Conservation (phyloP, 2,329 filamentous ascomycete species). For the Penicillium italicum region DNA sequence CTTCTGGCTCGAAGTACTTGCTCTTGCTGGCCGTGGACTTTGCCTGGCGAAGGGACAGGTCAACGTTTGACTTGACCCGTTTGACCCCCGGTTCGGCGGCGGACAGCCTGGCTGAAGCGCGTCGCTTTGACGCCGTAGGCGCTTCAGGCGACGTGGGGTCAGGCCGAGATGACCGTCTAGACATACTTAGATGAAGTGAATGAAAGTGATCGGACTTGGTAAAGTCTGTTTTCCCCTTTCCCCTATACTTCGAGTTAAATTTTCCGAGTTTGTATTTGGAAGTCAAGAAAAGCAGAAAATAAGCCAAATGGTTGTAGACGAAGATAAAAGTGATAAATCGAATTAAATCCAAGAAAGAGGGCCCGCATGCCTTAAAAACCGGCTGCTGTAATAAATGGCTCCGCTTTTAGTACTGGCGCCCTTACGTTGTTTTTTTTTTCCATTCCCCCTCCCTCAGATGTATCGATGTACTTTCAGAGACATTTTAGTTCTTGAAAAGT, state of each 20-base stretch:
- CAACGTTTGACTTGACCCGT: conserved; percentile 30
- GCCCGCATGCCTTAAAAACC: conserved; percentile 9
- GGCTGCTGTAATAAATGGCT: conserved; percentile 3
- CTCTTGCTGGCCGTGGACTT: conserved; percentile 48
- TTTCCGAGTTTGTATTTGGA: neutral
- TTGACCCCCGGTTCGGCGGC: conserved; percentile 29
- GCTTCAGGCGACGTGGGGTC: conserved; percentile 31
- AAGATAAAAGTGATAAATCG: neutral
- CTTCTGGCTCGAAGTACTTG: conserved; percentile 49
- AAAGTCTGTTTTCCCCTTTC: neutral
- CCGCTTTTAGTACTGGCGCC: conserved; percentile 2
- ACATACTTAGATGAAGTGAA: conserved; percentile 24
- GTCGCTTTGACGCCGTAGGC: conserved; percentile 33
- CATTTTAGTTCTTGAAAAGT: neutral
- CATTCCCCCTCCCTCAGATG: neutral
- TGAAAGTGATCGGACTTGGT: neutral
- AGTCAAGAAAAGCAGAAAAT: neutral
- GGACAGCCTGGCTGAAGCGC: conserved; percentile 34
- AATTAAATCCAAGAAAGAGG: neutral
- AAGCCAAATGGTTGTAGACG: neutral
- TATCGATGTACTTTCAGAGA: neutral
- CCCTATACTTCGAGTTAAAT: neutral
- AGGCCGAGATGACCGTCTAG: conserved; percentile 39
- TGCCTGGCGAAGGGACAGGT: conserved; percentile 14
- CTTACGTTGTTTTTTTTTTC: conserved; percentile 5